A percentile compares a stretch with the other conserved stretches of the same genome.
Conservation (phyloP, 306 rosid genomes). For the Vigna angularis region DNA sequence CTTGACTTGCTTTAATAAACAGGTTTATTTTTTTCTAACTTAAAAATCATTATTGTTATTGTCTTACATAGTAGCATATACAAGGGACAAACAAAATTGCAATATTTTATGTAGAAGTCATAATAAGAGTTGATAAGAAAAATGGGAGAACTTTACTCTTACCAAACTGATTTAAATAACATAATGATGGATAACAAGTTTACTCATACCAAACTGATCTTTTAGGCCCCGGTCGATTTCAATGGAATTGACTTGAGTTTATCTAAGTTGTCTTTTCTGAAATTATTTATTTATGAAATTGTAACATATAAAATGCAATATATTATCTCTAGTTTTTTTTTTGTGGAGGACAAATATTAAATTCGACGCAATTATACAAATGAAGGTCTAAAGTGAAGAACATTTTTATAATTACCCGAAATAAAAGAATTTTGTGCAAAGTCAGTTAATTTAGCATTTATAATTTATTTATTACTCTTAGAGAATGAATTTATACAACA, state of each 20-base stretch:
- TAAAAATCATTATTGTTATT: not conserved
- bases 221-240: not conserved
- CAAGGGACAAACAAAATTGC: not conserved
- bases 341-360: too few relatives aligned
- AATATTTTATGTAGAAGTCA: not conserved
- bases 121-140: not conserved
- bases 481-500: too few relatives aligned
- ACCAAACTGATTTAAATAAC: not conserved
- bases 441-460: too few relatives aligned
- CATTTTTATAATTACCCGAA: too few relatives aligned
- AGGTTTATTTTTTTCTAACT: not conserved
- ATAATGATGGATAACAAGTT: not conserved
- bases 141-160: not conserved
- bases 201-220: not conserved
- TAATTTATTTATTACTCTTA: too few relatives aligned
- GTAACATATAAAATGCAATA: too few relatives aligned
- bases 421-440: too few relatives aligned
- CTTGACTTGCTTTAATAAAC: not conserved
- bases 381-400: too few relatives aligned
- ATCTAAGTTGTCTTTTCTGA: not conserved
- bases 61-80: not conserved
- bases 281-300: not conserved
- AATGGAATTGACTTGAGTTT: not conserved
- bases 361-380: too few relatives aligned
- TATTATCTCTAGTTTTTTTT: too few relatives aligned